Evolutionary conservation across 2,329 filamentous ascomycete species (phyloP).

Genomic region (Blastomyces percursus): DNA sequence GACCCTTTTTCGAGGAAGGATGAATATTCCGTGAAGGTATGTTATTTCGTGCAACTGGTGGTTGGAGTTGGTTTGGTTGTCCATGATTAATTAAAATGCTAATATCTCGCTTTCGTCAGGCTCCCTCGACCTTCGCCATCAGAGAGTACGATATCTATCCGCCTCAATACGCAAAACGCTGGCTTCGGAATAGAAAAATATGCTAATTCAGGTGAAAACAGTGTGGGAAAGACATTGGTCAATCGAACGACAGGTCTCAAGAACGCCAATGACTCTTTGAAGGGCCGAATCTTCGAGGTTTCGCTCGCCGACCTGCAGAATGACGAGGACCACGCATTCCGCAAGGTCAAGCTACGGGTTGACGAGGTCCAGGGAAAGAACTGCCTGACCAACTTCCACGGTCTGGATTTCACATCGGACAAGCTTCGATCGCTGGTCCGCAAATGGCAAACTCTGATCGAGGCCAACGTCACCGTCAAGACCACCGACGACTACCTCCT

Average conservation of each 20-base stretch:
- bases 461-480: conserved; percentile 99
- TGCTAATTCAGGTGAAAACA: conserved; percentile 32
- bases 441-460: conserved; percentile 99
- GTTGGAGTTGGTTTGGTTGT: neutral
- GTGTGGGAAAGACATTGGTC: conserved; percentile 98
- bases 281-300: conserved; percentile 98
- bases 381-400: conserved; percentile 99
- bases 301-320: conserved; percentile 98
- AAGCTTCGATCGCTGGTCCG: conserved; percentile 98
- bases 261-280: conserved; percentile 98
- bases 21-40: conserved; percentile 94
- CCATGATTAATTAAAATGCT: neutral
- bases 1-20: conserved; percentile 99
- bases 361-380: conserved; percentile 99
- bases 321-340: conserved; percentile 99
- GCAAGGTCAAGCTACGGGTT: conserved; percentile 97
- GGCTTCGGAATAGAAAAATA: conserved; percentile 1
- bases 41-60: conserved; percentile 16
- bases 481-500: conserved; percentile 99
- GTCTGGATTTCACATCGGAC: conserved; percentile 99
- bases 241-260: conserved; percentile 99
- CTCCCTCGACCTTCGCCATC: conserved; percentile 87
- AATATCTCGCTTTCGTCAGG: conserved; percentile 40
- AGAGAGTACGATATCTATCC: conserved; percentile 64
- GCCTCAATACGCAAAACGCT: conserved; percentile 10